Evolutionary conservation across 1,139 yeast species (phyloP).

Genomic region (Trichomonascaceae sp.): DNA sequence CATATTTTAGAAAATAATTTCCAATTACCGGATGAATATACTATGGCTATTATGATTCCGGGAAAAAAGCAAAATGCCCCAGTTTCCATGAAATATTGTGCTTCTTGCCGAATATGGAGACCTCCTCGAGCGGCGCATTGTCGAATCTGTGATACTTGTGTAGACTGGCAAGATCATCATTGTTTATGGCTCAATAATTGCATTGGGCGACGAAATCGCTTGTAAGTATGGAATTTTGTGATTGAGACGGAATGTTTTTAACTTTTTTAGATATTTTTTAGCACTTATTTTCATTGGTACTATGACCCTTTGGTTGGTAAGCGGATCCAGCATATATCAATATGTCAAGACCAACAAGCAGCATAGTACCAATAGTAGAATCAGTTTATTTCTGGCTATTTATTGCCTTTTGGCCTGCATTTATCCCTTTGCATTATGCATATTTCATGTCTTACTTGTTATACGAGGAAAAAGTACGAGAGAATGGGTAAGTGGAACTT

Average conservation of each 20-base stretch:
- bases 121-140: constrained; percentile 73
- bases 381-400: constrained; percentile 44
- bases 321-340: constrained; percentile 34
- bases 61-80: constrained; percentile 26
- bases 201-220: constrained; percentile 64
- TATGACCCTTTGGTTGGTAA: constrained; percentile 23
- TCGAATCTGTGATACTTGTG: constrained; percentile 57
- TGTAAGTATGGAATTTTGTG: constrained; percentile 14
- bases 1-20: constrained; percentile 45
- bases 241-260: background rate
- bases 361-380: constrained; percentile 31
- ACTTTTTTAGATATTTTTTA: constrained; percentile 39
- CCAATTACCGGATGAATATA: constrained; percentile 58
- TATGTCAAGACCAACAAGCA: constrained; percentile 1
- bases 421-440: constrained; percentile 51
- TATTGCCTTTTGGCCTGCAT: constrained; percentile 40
- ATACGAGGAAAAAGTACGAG: constrained; percentile 57
- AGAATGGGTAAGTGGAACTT: constrained; percentile 20
- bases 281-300: constrained; percentile 43
- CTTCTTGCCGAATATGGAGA: constrained; percentile 59
- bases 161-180: constrained; percentile 62
- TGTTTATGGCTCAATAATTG: constrained; percentile 78
- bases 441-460: constrained; percentile 50
- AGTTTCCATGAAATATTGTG: constrained; percentile 49
- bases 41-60: constrained; percentile 52